These are phyloP conservation scores for Metschnikowia corniflorae DNA, from an alignment of 805 yeast genomes.

Conservation along the genomic window DNA sequence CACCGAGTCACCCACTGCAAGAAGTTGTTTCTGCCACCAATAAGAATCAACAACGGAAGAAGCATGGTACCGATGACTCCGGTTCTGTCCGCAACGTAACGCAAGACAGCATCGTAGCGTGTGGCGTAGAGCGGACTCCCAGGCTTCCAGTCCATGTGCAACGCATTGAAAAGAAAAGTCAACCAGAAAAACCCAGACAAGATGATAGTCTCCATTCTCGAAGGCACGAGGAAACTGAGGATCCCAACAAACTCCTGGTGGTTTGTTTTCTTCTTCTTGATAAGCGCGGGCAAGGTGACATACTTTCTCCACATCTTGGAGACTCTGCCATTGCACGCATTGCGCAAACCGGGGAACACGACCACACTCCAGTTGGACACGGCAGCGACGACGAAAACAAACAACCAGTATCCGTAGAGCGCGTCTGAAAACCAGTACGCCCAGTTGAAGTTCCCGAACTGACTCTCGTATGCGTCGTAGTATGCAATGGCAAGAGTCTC, in stretches of 20 bases:
- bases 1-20: slow-evolving; percentile 20
- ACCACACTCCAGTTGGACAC: slow-evolving; percentile 14
- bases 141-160: slow-evolving; percentile 21
- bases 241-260: slow-evolving; percentile 21
- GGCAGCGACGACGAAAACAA: slow-evolving; percentile 13
- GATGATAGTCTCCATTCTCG: slow-evolving; percentile 22
- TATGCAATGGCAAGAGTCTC: slow-evolving; percentile 2
- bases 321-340: slow-evolving; percentile 19
- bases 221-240: slow-evolving; percentile 27
- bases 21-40: slow-evolving; percentile 19
- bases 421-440: slow-evolving; percentile 12
- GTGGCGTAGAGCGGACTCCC: slow-evolving; percentile 34
- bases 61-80: slow-evolving; percentile 17
- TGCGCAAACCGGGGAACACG: slow-evolving; percentile 13
- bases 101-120: slow-evolving; percentile 8
- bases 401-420: slow-evolving; percentile 14
- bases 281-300: slow-evolving; percentile 39
- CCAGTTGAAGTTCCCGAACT: slow-evolving; percentile 12
- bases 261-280: slow-evolving; percentile 25
- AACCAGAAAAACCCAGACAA: slow-evolving; percentile 20
- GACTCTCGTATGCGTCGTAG: slow-evolving; percentile 5
- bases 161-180: slow-evolving; percentile 12
- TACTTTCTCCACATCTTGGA: slow-evolving; percentile 34
- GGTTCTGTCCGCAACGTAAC: slow-evolving; percentile 15
- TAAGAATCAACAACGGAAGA: slow-evolving; percentile 16